phyloP scores from a whole-genome alignment of 2,329 filamentous ascomycete species.

The Alternaria sp. region DNA sequence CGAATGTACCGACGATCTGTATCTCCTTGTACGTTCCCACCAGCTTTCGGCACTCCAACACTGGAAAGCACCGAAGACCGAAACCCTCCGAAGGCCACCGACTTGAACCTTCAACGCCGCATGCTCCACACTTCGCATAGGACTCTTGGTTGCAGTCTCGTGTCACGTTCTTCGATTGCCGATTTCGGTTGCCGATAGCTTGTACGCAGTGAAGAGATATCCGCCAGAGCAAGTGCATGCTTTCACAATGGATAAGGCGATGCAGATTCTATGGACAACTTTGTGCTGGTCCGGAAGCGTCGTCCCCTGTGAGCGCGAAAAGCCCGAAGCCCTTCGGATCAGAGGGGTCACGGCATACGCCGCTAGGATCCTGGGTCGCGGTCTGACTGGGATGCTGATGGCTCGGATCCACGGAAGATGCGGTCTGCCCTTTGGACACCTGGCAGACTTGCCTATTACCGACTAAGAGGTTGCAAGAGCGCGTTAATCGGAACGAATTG shows the following conservation, averaged over 20 bases:
- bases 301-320: background rate
- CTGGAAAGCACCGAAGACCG: conserved; percentile 1
- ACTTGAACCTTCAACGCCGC: background rate
- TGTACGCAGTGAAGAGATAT: background rate
- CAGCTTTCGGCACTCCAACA: background rate
- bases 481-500: background rate
- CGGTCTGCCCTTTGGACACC: background rate
- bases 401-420: conserved; percentile 4
- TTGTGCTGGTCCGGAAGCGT: background rate
- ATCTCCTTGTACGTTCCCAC: background rate
- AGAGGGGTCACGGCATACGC: background rate
- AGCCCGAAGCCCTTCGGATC: background rate
- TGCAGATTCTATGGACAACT: background rate
- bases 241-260: background rate
- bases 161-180: background rate
- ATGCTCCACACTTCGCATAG: background rate
- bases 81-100: background rate
- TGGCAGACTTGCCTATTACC: background rate
- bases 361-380: background rate
- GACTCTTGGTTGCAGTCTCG: background rate
- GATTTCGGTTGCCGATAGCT: background rate
- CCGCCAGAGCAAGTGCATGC: background rate
- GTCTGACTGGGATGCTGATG: background rate
- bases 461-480: background rate
- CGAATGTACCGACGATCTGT: background rate